Conservation (phyloP, 306 rosid species). For the Ceratonia siliqua region DNA sequence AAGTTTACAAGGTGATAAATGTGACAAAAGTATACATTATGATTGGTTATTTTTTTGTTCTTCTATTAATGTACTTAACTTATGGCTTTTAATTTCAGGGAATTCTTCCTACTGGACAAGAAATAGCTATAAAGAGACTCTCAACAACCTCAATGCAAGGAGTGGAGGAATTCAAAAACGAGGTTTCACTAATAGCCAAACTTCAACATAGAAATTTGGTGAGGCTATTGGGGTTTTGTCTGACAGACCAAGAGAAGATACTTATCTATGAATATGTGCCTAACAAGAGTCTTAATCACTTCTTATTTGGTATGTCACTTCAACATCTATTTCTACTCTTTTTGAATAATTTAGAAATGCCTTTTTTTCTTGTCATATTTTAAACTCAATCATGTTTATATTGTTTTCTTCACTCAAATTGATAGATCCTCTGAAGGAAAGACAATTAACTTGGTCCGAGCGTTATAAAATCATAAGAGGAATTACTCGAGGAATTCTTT, state of each 20-base stretch:
- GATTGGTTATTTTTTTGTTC: not conserved
- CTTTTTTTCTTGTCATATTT: not conserved
- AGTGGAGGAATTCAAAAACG: slow-evolving; percentile 62
- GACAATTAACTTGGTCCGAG: slow-evolving; percentile 47
- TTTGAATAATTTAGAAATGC: not conserved
- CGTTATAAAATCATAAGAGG: slow-evolving; percentile 52
- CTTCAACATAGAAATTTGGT: slow-evolving; percentile 82
- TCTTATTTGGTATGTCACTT: slow-evolving; percentile 55
- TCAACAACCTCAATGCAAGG: slow-evolving; percentile 64
- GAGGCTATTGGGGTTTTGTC: slow-evolving; percentile 63
- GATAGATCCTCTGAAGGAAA: slow-evolving; percentile 37
- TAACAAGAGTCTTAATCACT: slow-evolving; percentile 60
- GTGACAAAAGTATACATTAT: not conserved
- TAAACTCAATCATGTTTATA: not conserved
- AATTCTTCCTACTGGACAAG: slow-evolving; percentile 46
- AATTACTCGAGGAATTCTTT: slow-evolving; percentile 62
- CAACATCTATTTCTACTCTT: not conserved
- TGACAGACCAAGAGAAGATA: slow-evolving; percentile 52
- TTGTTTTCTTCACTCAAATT: no score
- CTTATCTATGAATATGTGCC: slow-evolving; percentile 73
- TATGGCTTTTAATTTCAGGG: slow-evolving; percentile 48
- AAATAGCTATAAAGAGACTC: slow-evolving; percentile 71
- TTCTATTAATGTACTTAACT: not conserved
- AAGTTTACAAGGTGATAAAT: slow-evolving; percentile 57
- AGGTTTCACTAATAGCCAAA: slow-evolving; percentile 60